Evolutionary conservation across 768 basidiomycete species (phyloP), one percentile per base, ranked within the genome.

Genomic region (Russula compacta): DNA sequence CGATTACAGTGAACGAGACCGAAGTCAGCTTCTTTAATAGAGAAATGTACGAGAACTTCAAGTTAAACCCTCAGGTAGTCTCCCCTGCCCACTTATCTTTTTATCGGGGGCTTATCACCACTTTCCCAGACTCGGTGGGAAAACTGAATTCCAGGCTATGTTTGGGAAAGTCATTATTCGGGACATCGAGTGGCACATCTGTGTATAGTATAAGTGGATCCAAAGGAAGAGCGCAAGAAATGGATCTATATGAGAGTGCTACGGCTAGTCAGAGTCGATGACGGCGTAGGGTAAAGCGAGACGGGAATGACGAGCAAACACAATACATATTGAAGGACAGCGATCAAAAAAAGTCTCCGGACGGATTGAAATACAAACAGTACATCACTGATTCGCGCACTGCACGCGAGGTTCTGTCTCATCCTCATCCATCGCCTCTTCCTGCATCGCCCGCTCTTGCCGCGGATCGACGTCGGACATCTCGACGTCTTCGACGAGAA

Each of bases 391-490:
- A 74, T 92, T 88, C 42, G 94, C 92, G 73, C 95, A 98, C 79
- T 97, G 95, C 50, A 98, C 95, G 42, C 92, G 86, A 29, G 93
- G 92, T 72, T 90, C 85, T n/a, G 75, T 77, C 1, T 90, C 89
- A 58, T 95, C 95, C 74, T 95, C 93, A 67, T 98, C 95, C 94
- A 97, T 97, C 14, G 81, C 76, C 59, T 97, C 92, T 33, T 77
- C 77, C 67, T 81, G 75, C 35, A 78, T 74, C 73, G 63, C 71
- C 73, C 72, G 79, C 74, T 72, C 74, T 73, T 83, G 77, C 67
- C 85, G 81, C 63, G 84, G 81, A 71, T 93, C 89, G 6, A 85
- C 82, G 67, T 94, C 87, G 53, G 87, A 82, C 50, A 98, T 75
- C 47, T 84, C 79, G 58, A 89, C 92, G 70, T 98, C 94, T 70